Evolutionary conservation across 164 flowering plant species (phyloP).

Genomic region (Amborella trichopoda): DNA sequence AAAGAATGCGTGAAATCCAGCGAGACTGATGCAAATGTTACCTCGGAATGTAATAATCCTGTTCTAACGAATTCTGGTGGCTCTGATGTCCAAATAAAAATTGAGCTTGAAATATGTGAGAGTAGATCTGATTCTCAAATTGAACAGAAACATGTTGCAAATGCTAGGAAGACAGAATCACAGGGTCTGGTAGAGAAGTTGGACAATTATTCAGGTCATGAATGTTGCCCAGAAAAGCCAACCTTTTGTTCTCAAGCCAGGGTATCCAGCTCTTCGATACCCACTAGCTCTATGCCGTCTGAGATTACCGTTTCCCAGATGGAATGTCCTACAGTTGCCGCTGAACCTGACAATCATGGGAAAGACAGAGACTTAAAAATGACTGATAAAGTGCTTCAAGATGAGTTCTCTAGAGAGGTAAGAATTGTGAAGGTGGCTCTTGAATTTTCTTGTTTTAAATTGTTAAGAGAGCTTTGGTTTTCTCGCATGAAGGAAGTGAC

Average conservation of each 20-base stretch:
- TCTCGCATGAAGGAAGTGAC: neutral
- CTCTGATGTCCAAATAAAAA: slow-evolving; percentile 17
- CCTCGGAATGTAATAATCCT: no score
- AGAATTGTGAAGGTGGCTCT: slow-evolving; percentile 55
- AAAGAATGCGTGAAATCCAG: slow-evolving; percentile 22
- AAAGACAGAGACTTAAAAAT: neutral
- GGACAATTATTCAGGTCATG: slow-evolving; percentile 6
- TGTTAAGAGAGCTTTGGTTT: slow-evolving; percentile 4
- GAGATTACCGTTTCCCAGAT: slow-evolving; percentile 11
- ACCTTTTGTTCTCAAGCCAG: slow-evolving; percentile 11
- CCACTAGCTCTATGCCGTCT: slow-evolving; percentile 17
- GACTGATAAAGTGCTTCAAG: slow-evolving; percentile 47
- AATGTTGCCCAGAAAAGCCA: slow-evolving; percentile 11
- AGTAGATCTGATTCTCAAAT: slow-evolving; percentile 15
- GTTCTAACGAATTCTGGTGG: slow-evolving; percentile 12
- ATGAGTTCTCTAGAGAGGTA: slow-evolving; percentile 76
- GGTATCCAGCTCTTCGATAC: slow-evolving; percentile 10
- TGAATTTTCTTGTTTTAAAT: neutral
- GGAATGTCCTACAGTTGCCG: slow-evolving; percentile 12
- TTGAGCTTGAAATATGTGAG: slow-evolving; percentile 19
- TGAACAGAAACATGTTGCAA: slow-evolving; percentile 13
- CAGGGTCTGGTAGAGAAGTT: slow-evolving; percentile 17
- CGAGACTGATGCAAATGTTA: slow-evolving; percentile 14
- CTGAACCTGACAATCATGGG: slow-evolving; percentile 15
- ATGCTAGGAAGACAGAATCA: slow-evolving; percentile 15